Evolutionary conservation across 2,329 filamentous ascomycete species (phyloP).

Genomic region (Dothideomycetidae sp.): DNA sequence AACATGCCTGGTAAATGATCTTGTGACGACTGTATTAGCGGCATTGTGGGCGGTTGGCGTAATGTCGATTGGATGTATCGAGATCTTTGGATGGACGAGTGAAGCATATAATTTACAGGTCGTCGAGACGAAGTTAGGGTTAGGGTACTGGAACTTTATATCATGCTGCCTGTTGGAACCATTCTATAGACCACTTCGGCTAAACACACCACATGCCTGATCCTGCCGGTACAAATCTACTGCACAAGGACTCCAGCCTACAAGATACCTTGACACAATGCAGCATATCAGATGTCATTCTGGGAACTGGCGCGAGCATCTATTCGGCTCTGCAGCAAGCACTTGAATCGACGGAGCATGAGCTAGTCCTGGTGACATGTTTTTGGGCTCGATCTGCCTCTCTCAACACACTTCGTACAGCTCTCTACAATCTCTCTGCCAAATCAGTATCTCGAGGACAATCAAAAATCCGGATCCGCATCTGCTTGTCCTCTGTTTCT

Average conservation of each 20-base stretch:
- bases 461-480: constrained; percentile 43
- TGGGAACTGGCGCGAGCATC: constrained; percentile 32
- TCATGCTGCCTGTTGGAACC: background rate
- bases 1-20: constrained; percentile 69
- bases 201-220: too few species aligned
- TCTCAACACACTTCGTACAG: constrained; percentile 41
- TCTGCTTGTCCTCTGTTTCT: constrained; percentile 64
- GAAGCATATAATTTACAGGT: too few species aligned
- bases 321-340: constrained; percentile 42
- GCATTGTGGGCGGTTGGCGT: constrained; percentile 36
- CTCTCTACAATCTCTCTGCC: constrained; percentile 46
- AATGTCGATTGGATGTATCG: too few species aligned
- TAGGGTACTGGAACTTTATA: background rate
- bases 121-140: background rate
- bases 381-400: constrained; percentile 62
- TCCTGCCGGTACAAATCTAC: too few species aligned
- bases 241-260: constrained; percentile 23
- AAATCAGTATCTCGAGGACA: constrained; percentile 21
- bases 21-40: constrained; percentile 54
- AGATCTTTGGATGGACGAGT: too few species aligned
- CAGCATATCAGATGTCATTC: constrained; percentile 24
- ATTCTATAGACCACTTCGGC: too few species aligned
- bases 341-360: constrained; percentile 44
- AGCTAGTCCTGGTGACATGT: constrained; percentile 65
- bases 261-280: constrained; percentile 24